Evolutionary conservation across 1,284 basidiomycete genomes (phyloP).

Genomic region (Agaricales sp.): DNA sequence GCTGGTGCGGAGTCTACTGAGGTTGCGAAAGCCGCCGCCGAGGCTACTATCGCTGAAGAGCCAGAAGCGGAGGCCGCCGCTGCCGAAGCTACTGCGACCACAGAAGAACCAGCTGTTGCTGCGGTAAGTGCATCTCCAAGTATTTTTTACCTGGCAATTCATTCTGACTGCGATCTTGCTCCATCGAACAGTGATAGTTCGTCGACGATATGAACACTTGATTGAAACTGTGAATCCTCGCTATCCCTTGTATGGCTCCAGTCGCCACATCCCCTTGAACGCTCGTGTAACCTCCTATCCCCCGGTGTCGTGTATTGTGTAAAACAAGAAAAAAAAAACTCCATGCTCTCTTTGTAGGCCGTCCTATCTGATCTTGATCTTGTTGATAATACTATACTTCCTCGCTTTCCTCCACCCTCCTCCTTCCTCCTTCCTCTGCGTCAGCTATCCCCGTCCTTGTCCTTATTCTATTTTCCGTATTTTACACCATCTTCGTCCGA

Average conservation of each 20-base stretch:
- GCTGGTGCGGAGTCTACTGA: slow-evolving; percentile 32
- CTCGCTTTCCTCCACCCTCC: not conserved
- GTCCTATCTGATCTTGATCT: not conserved
- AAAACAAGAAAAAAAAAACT: too few species aligned
- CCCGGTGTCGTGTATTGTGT: too few species aligned
- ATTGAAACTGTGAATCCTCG: not conserved
- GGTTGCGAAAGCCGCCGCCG: slow-evolving; percentile 22
- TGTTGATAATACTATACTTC: not conserved
- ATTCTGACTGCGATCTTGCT: too few species aligned
- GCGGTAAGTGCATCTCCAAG: too few species aligned
- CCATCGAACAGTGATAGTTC: too few species aligned
- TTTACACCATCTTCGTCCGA: not conserved
- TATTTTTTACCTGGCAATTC: too few species aligned
- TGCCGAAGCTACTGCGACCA: slow-evolving; percentile 12
- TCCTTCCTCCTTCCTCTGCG: not conserved
- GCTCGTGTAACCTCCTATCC: too few species aligned
- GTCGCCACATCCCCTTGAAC: too few species aligned
- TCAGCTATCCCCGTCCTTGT: not conserved
- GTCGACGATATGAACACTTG: too few species aligned
- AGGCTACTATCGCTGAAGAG: slow-evolving; percentile 42
- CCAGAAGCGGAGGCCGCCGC: slow-evolving; percentile 32
- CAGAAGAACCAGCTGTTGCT: too few species aligned
- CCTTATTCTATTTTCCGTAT: not conserved
- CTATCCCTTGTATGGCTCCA: not conserved
- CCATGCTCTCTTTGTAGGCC: not conserved